Conservation (phyloP, 768 basidiomycete species). For the Rhizopogon sp. region DNA sequence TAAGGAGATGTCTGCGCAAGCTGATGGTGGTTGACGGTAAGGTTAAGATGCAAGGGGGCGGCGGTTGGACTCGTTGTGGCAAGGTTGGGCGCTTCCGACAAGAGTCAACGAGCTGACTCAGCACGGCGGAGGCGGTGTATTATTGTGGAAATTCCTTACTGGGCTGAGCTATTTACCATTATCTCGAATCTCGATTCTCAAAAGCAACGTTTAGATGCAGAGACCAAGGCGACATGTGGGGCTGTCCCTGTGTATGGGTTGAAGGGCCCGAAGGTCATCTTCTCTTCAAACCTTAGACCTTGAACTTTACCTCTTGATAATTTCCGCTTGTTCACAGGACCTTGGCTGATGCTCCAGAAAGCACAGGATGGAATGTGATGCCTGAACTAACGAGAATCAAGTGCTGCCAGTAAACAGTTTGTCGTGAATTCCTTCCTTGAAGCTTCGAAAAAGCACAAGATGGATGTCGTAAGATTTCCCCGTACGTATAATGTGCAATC, state of each 20-base stretch:
- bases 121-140: background rate
- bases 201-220: background rate
- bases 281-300: background rate
- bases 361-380: background rate
- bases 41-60: slow-evolving; percentile 4
- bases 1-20: background rate
- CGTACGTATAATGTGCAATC: background rate
- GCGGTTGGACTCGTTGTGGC: background rate
- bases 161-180: no score
- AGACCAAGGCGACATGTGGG: background rate
- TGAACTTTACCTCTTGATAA: background rate
- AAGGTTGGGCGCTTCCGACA: slow-evolving; percentile 8
- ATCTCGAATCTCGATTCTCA: no score
- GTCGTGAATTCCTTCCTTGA: no score
- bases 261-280: background rate
- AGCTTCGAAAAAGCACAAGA: no score
- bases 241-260: background rate
- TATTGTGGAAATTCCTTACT: no score
- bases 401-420: no score
- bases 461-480: background rate
- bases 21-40: slow-evolving; percentile 14
- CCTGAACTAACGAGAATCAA: no score
- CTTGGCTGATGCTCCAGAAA: background rate
- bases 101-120: background rate
- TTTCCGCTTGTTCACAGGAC: background rate